phyloP scores from a whole-genome alignment of 768 basidiomycete species.

The Amanita polypyramis region DNA sequence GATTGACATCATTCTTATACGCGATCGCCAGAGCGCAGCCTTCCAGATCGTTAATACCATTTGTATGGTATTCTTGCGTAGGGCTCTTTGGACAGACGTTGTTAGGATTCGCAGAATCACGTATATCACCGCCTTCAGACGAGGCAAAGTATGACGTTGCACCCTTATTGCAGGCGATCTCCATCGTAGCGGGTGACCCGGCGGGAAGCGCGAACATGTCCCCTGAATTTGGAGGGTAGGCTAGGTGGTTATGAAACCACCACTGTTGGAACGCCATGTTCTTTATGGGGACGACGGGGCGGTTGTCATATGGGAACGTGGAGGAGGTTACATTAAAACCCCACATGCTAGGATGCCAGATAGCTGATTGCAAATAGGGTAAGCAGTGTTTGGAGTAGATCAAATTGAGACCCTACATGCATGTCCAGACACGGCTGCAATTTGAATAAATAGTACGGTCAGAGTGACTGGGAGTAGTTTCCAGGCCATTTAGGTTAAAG shows the following conservation, averaged over 20 bases:
- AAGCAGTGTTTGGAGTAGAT: no score
- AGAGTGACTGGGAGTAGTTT: neutral
- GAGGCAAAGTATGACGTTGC: slow-evolving; percentile 47
- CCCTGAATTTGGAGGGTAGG: slow-evolving; percentile 41
- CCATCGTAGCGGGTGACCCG: slow-evolving; percentile 39
- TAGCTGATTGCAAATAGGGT: slow-evolving; percentile 19
- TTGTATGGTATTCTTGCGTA: slow-evolving; percentile 42
- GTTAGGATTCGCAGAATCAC: slow-evolving; percentile 34
- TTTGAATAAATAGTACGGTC: neutral
- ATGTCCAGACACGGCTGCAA: neutral
- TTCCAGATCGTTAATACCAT: slow-evolving; percentile 38
- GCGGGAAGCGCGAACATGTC: slow-evolving; percentile 54
- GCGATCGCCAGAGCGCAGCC: slow-evolving; percentile 67
- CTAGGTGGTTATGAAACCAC: slow-evolving; percentile 60
- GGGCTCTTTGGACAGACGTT: slow-evolving; percentile 40
- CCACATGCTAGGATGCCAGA: slow-evolving; percentile 50
- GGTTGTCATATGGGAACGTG: slow-evolving; percentile 52
- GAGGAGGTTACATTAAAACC: slow-evolving; percentile 56
- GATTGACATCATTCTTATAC: slow-evolving; percentile 52
- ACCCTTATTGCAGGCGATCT: slow-evolving; percentile 51
- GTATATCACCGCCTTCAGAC: slow-evolving; percentile 42
- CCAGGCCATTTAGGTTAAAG: neutral
- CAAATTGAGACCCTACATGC: neutral
- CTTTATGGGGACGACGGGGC: slow-evolving; percentile 39
- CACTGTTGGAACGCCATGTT: slow-evolving; percentile 41